Base-by-base conservation (phyloP, 1,284 basidiomycete species). In the Termitomyces sp. region DNA sequence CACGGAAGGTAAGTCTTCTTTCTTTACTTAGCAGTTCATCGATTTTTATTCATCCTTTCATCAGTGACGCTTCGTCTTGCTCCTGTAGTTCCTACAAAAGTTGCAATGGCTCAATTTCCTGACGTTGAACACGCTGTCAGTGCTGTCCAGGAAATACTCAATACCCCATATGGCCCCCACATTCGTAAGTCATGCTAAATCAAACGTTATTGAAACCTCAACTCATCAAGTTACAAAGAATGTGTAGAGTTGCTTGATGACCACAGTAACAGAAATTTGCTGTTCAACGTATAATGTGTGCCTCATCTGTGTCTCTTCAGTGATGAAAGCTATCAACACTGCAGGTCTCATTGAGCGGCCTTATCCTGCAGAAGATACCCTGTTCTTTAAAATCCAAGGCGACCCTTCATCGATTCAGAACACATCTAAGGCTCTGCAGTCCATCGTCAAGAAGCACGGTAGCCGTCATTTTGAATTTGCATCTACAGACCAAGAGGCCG, bases 381-480 rank as follows among this genome's bases (percentile, higher is more conserved):
- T 96, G 11, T 94, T 95, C 73, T 90, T 97, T 76, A 97, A 96
- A 69, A 81, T 95, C 50, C 91, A 93, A 69, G 84, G 85, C 9
- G 82, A 89, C 34, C 72, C 79, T 1, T 70, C 74, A 3, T 76
- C 82, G 3, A 85, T 92, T 59, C 67, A 80, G 16, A 76, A 80
- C 31, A 80, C 90, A 0, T 81, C 87, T 1, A 73, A 78, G 44
- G 69, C 73, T 3, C 78, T 91, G 37, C 71, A 83, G 60, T 62
- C 67, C 10, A 81, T 94, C 39, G 78, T 85, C 9, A 75, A 80
- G 55, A 80, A 75, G 59, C 84, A 94, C 64, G 81, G 84, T 1
- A 84, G 89, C 48, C 73, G 68, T 11, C 76, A 77, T 41, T 91
- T 94, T 60, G 76, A 86, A 61, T 91, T 94, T 62, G 88, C 91